Conservation (phyloP, 805 yeast species). For the Candida golubevii region DNA sequence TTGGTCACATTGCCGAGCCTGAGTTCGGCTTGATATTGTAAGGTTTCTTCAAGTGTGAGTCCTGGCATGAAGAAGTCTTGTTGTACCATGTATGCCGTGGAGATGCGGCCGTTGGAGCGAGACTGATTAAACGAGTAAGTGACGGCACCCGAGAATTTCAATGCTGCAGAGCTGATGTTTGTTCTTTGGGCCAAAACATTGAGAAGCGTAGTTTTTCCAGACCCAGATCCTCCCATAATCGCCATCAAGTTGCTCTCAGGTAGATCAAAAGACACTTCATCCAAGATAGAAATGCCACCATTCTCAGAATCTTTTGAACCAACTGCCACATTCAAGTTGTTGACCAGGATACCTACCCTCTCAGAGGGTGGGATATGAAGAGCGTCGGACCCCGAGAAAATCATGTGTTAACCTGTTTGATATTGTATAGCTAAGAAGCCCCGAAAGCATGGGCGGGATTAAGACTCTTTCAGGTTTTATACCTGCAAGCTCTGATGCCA, state of each 20-base stretch:
- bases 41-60: constrained; percentile 67
- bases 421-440: no score
- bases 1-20: constrained; percentile 50
- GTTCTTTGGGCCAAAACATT: constrained; percentile 59
- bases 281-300: constrained; percentile 21
- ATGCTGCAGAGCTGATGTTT: constrained; percentile 34
- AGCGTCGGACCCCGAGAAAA: constrained; percentile 9
- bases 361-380: constrained; percentile 10
- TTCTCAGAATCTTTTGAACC: constrained; percentile 10
- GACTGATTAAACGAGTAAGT: constrained; percentile 21
- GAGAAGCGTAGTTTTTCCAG: constrained; percentile 78
- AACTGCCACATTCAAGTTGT: constrained; percentile 12
- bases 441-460: no score
- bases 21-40: constrained; percentile 66
- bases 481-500: neutral
- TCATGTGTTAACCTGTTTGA: neutral
- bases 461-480: no score
- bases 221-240: constrained; percentile 83
- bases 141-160: constrained; percentile 42
- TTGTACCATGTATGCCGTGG: constrained; percentile 66
- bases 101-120: constrained; percentile 15
- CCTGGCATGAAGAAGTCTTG: constrained; percentile 70
- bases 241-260: constrained; percentile 65
- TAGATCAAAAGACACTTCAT: constrained; percentile 54
- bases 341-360: constrained; percentile 12